A percentile compares a stretch with the other conserved stretches of the same genome.
phyloP scores from a whole-genome alignment of 2,329 filamentous ascomycete genomes.

The Fusarium brevicatenulatum region DNA sequence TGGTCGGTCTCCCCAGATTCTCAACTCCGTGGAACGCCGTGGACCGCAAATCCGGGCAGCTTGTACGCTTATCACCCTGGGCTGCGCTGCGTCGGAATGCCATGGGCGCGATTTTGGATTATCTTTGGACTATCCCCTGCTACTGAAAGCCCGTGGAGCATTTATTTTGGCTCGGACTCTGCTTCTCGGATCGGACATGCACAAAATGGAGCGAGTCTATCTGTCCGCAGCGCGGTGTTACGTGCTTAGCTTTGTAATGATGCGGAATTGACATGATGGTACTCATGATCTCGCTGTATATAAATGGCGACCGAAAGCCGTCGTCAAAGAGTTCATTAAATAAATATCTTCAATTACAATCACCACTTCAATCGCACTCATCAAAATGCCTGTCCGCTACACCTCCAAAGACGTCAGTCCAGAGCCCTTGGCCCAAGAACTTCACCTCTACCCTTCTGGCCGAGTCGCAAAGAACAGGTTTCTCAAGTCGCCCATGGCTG shows the following conservation, averaged over 20 bases:
- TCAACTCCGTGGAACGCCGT: slow-evolving; percentile 25
- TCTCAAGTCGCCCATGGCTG: slow-evolving; percentile 74
- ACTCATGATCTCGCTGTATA: neutral
- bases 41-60: neutral
- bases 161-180: neutral
- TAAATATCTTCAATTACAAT: neutral
- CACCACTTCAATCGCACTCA: neutral
- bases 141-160: neutral
- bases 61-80: neutral
- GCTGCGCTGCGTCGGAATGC: neutral
- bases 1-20: neutral
- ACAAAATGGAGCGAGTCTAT: neutral
- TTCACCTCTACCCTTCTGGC: slow-evolving; percentile 57
- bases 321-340: neutral
- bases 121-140: too few species aligned
- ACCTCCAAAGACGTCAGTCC: slow-evolving; percentile 26
- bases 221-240: neutral
- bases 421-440: slow-evolving; percentile 53
- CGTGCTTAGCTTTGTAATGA: neutral
- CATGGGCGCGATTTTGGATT: neutral
- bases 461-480: slow-evolving; percentile 70
- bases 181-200: neutral
- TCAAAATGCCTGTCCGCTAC: slow-evolving; percentile 35
- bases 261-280: neutral
- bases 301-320: neutral